Base-by-base conservation (phyloP, 805 yeast genomes). In the Kodamaea hsintzibuensis region DNA sequence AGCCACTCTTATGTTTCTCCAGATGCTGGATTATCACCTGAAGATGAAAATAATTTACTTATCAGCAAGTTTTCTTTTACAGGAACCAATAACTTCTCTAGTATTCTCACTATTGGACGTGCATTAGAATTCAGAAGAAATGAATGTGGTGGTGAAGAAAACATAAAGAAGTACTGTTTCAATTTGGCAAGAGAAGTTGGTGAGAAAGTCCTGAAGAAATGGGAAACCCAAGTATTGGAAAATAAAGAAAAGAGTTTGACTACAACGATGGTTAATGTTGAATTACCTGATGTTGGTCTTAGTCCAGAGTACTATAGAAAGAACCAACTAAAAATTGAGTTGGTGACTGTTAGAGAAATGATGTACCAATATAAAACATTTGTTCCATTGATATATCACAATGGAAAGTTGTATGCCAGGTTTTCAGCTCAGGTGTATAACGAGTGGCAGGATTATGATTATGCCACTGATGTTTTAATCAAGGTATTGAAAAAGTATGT, bases 351-450 rank as follows among this genome's bases (percentile, higher is more conserved):
- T 8, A 7, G 18, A 3, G 46, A 47, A 30, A 50, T 57, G 61
- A 14, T 60, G 33, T 12, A 45, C 22, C 43, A 55, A 9, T 25
- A 55, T 50, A 74, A 76, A n/a, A 79, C 86, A 0, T 81, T 69
- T 60, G 72, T 82, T 30, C 88, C 84, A 5, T 57, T 77, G 33
- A 63, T 61, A 1, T 57, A 66, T 44, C 84, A 82, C 61, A 70
- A 77, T 49, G 64, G 59, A 6, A 59, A 60, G 40, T 16, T 57
- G n/a, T 57, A 53, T 37, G 46, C 47, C 14, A 76, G 93, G 56
- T 80, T 84, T 57, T 79, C 86, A 52, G 84, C 84, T 22, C 88
- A 84, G 60, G 67, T 84, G 7, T 86, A 84, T 65, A 80, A 82
- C 56, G 87, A 83, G 46, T 58, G 80, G 13, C 69, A 69, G 5